Evolutionary conservation across 2,329 filamentous ascomycete genomes (phyloP), one percentile per base, ranked within the genome.

Genomic region (Cladobotryum mycophilum): DNA sequence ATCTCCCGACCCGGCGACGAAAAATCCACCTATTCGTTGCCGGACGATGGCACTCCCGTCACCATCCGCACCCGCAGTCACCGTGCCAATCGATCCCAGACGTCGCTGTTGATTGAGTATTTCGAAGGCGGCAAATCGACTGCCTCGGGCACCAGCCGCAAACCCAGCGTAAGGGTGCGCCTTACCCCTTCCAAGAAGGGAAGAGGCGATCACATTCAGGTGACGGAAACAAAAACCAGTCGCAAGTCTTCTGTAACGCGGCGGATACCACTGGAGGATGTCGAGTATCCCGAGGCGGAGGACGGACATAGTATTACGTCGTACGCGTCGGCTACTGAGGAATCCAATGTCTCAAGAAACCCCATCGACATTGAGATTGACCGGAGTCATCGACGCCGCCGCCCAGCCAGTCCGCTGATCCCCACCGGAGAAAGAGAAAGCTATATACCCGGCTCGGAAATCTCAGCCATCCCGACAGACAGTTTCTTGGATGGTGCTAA

Each of bases 311-410:
- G 84, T 63, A 73, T 84, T 65, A 80, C 76, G 58, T 93, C 88
- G 36, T 88, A 88, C 65, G 87, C 85, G 34, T 93, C 89, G 47
- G 83, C 79, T 15, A 88, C 84, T 7, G 86, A 89, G 64, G 89
- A 88, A 67, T 92, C 88, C 56, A 90, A 86, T 67, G 78, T 91
- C 51, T 83, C 81, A 33, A 76, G 80, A 48, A 85, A 87, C 48
- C 90, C 90, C 35, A 84, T 96, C 56, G 90, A 96, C 65, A 88
- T 96, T 54, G 92, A 96, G 66, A 88, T 97, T 55, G 79, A 91
- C 61, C 78, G 81, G 45, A 72, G 76, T 56, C 71, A 70, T 51
- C 72, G 75, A 56, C 74, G 77, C 64, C 84, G 77, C 67, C 78
- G 77, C 55, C 77, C 74, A 75, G 87, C 80, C 70, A 96, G 77